Evolutionary conservation across 192 early-diverging fungal species (phyloP), one percentile per base, ranked within the genome.

Genomic region (Backusella circina): DNA sequence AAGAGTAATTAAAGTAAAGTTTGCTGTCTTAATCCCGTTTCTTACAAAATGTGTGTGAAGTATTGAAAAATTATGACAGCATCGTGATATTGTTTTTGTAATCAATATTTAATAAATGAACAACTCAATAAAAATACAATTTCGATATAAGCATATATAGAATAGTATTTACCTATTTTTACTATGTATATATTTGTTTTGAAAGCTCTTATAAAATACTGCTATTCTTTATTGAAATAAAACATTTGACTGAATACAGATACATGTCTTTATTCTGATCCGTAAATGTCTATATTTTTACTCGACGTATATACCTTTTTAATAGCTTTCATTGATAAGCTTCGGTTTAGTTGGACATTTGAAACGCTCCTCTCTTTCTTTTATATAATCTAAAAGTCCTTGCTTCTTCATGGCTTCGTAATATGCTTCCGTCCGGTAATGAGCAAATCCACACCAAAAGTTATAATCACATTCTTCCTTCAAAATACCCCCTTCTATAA

Each of bases 381-480:
- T 44, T 44, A 76, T 61, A 23, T 70, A 76, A 1, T 71, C 75
- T 2, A 70, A 31, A 33, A 70, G 51, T 9, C 68, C 75, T 18
- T 57, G 50, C 3, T 23, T 51, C 26, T 41, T 8, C 75, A 76
- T 76, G 23, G 50, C 47, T 39, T 76, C 41, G 18, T 54, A 37
- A 39, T 76, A 76, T 10, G 23, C 33, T 1, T 51, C 36, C 23
- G 57, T 39, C 5, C 75, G 75, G 54, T 70, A 76, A 33, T 37
- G 39, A 6, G 67, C 51, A 39, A 77, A 77, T 3, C 64, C 30
- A 26, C 41, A 65, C 39, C 64, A 72, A 8, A 77, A 77, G 35
- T 65, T 41, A 54, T 65, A n/a, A 28, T 77, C 76, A 23, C 76
- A 77, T 67, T 72, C 76, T 23, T 77, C 70, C 37, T 72, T 77